These are phyloP conservation scores for Triangularia verruculosa DNA, from an alignment of 2,329 filamentous ascomycete species.

Conservation along the genomic window DNA sequence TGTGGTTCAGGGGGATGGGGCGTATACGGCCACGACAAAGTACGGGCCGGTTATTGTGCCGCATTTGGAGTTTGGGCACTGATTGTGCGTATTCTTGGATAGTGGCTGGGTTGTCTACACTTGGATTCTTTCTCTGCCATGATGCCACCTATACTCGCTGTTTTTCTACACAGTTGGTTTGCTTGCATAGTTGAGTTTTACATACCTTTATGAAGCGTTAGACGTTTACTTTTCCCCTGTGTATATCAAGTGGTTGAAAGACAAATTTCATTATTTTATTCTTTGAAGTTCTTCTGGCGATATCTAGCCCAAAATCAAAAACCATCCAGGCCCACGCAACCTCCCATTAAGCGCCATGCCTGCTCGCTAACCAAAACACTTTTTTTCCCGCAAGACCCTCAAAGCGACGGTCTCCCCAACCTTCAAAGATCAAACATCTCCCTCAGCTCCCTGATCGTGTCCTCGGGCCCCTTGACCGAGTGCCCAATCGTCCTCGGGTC, in stretches of 20 bases:
- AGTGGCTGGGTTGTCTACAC: background rate
- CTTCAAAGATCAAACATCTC: slow-evolving; percentile 69
- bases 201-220: background rate
- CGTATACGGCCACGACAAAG: slow-evolving; percentile 80
- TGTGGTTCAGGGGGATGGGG: slow-evolving; percentile 88
- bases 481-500: slow-evolving; percentile 83
- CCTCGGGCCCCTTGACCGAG: slow-evolving; percentile 74
- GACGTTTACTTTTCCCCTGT: background rate
- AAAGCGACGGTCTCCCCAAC: background rate
- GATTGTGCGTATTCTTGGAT: slow-evolving; percentile 9
- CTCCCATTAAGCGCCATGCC: background rate
- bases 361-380: background rate
- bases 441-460: slow-evolving; percentile 77
- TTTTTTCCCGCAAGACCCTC: background rate
- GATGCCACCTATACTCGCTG: background rate
- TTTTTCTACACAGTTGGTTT: slow-evolving; percentile 8
- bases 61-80: slow-evolving; percentile 72
- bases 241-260: background rate
- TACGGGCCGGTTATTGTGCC: slow-evolving; percentile 96
- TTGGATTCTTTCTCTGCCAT: slow-evolving; percentile 3
- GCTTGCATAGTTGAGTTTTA: background rate
- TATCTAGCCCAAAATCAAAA: background rate
- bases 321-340: background rate
- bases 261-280: background rate
- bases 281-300: background rate